These are phyloP conservation scores for Trypanosoma caninum DNA, from an alignment of 208 protist genomes.

Conservation along the genomic window DNA sequence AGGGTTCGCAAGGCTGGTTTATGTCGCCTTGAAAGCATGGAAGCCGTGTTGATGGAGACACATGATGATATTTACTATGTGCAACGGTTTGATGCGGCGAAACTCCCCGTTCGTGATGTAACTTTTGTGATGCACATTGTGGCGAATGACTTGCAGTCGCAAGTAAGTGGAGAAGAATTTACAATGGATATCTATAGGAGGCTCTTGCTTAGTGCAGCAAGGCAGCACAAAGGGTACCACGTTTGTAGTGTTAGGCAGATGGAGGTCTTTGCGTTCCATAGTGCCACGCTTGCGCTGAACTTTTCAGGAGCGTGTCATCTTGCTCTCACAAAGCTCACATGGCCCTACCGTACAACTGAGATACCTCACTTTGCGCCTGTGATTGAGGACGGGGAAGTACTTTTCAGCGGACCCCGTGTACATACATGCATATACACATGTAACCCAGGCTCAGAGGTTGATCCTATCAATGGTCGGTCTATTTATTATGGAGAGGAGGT, in stretches of 20 bases:
- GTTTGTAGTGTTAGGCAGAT: slow-evolving; percentile 45
- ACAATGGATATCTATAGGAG: slow-evolving; percentile 68
- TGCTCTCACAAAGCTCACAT: slow-evolving; percentile 49
- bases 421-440: slow-evolving; percentile 84
- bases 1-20: slow-evolving; percentile 55
- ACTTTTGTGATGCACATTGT: slow-evolving; percentile 83
- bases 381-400: slow-evolving; percentile 38
- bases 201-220: slow-evolving; percentile 41
- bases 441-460: slow-evolving; percentile 57
- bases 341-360: slow-evolving; percentile 33
- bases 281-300: slow-evolving; percentile 50
- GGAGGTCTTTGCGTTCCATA: slow-evolving; percentile 75
- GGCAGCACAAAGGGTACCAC: slow-evolving; percentile 44
- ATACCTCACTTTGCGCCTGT: slow-evolving; percentile 39
- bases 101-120: slow-evolving; percentile 65
- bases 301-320: slow-evolving; percentile 73
- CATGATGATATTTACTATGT: slow-evolving; percentile 83
- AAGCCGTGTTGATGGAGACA: slow-evolving; percentile 72
- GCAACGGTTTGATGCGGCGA: slow-evolving; percentile 64
- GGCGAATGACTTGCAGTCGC: slow-evolving; percentile 33
- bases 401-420: slow-evolving; percentile 78
- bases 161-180: slow-evolving; percentile 49
- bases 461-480: slow-evolving; percentile 56
- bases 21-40: slow-evolving; percentile 61
- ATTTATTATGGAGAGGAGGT: slow-evolving; percentile 69